These are phyloP conservation scores for Sporothrix inflata DNA, from an alignment of 2,329 filamentous ascomycete species.

Conservation along the genomic window DNA sequence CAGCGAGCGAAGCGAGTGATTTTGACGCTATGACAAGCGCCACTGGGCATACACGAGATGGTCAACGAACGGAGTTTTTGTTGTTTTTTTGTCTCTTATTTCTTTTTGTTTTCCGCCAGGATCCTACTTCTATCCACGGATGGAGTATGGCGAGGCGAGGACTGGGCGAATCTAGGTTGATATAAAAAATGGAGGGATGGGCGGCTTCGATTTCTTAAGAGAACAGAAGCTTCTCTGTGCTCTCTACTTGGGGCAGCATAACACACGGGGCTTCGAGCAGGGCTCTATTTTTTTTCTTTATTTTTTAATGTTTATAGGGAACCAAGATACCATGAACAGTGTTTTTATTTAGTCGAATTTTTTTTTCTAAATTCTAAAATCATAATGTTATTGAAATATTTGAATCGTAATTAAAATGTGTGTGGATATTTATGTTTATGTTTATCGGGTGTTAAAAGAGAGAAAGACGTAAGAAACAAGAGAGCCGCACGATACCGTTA, in stretches of 20 bases:
- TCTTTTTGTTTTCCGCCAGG: background rate
- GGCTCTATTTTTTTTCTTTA: background rate
- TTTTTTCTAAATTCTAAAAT: too few relatives aligned
- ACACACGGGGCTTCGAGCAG: background rate
- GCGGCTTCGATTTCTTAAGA: background rate
- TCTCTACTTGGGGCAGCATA: background rate
- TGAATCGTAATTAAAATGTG: too few relatives aligned
- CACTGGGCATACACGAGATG: conserved; percentile 6
- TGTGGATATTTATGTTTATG: too few relatives aligned
- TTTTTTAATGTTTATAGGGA: background rate
- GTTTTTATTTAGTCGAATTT: background rate
- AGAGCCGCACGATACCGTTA: too few relatives aligned
- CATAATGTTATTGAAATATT: background rate
- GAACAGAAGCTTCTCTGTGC: background rate
- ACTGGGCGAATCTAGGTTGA: background rate
- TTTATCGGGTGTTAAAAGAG: too few relatives aligned
- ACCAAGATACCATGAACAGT: background rate
- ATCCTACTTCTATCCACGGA: too few relatives aligned
- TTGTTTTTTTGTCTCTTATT: background rate
- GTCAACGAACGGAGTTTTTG: background rate
- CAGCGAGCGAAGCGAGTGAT: conserved; percentile 8
- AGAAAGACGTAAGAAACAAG: too few relatives aligned
- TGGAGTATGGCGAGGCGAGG: too few relatives aligned
- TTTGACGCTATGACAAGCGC: background rate
- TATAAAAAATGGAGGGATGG: background rate